A percentile compares a stretch with the other conserved stretches of the same genome.
phyloP scores from a whole-genome alignment of 2,329 filamentous ascomycete genomes.

The Verticillium isaacii region DNA sequence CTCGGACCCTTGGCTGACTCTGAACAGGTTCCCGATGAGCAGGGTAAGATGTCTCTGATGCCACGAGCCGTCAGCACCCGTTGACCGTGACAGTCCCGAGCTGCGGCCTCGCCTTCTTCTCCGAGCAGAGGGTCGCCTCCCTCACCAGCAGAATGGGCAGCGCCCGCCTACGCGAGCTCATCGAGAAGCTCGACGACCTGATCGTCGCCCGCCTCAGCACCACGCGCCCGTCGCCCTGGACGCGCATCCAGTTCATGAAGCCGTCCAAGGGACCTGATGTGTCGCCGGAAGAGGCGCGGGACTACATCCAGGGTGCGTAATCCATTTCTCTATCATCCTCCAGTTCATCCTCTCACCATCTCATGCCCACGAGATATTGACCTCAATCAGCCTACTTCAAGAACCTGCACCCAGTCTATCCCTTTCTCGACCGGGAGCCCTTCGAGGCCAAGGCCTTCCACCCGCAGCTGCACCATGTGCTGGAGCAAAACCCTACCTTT shows the following conservation, averaged over 20 bases:
- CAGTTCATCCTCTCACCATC: neutral
- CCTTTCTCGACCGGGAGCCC: slow-evolving; percentile 23
- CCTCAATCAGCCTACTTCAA: slow-evolving; percentile 25
- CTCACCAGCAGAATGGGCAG: slow-evolving; percentile 15
- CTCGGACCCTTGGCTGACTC: too few species aligned
- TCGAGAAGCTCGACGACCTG: slow-evolving; percentile 12
- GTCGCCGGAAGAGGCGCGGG: neutral
- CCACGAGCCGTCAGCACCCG: neutral
- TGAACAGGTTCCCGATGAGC: neutral
- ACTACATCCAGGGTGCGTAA: neutral
- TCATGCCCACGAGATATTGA: neutral
- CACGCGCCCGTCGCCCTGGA: neutral
- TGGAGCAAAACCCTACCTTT: slow-evolving; percentile 15
- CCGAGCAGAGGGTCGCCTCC: slow-evolving; percentile 23
- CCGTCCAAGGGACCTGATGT: neutral
- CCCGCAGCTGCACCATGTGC: neutral
- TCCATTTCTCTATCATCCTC: neutral
- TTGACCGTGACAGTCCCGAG: slow-evolving; percentile 7
- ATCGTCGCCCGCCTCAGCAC: slow-evolving; percentile 3
- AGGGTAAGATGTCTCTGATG: neutral
- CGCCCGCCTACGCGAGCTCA: slow-evolving; percentile 7
- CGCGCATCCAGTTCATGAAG: neutral
- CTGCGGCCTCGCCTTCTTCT: slow-evolving; percentile 27
- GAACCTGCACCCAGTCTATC: slow-evolving; percentile 28
- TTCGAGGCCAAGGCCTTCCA: slow-evolving; percentile 7